Conservation (phyloP, 1,284 basidiomycete genomes). For the Volvariella volvacea region DNA sequence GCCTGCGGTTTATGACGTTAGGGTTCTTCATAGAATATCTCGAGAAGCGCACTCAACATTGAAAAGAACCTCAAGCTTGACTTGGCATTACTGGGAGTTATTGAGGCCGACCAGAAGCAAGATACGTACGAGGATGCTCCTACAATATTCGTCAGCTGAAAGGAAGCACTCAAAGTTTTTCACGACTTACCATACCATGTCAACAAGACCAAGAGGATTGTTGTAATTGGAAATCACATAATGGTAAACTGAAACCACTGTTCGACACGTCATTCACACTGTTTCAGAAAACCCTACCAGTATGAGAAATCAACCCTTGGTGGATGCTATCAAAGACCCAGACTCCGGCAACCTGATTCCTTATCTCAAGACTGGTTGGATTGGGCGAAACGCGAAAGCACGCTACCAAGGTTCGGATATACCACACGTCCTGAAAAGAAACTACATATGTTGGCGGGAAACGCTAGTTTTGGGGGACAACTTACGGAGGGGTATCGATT, state of each 20-base stretch:
- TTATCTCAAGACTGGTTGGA: no score
- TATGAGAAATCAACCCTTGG: conserved; percentile 46
- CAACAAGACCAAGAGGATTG: conserved; percentile 27
- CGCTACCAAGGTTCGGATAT: conserved; percentile 42
- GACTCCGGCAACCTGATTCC: conserved; percentile 33
- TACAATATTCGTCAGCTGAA: no score
- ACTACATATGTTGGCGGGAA: not conserved
- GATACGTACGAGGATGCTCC: not conserved
- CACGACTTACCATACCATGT: conserved; percentile 41
- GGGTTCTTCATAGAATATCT: not conserved
- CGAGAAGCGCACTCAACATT: conserved; percentile 27
- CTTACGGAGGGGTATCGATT: conserved; percentile 34
- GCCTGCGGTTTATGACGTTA: conserved; percentile 29
- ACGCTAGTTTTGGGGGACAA: conserved; percentile 1
- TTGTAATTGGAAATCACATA: conserved; percentile 47
- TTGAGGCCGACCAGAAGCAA: no score
- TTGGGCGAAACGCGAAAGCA: no score
- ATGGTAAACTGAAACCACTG: conserved; percentile 47
- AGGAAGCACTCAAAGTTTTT: no score
- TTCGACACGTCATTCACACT: not conserved
- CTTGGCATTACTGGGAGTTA: not conserved
- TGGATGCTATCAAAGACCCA: conserved; percentile 44
- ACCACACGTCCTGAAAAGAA: conserved; percentile 33
- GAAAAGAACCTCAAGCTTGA: conserved; percentile 49
- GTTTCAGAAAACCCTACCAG: conserved; percentile 23